Base-by-base conservation (phyloP, 1,284 basidiomycete species). In the Moesziomyces sp. region DNA sequence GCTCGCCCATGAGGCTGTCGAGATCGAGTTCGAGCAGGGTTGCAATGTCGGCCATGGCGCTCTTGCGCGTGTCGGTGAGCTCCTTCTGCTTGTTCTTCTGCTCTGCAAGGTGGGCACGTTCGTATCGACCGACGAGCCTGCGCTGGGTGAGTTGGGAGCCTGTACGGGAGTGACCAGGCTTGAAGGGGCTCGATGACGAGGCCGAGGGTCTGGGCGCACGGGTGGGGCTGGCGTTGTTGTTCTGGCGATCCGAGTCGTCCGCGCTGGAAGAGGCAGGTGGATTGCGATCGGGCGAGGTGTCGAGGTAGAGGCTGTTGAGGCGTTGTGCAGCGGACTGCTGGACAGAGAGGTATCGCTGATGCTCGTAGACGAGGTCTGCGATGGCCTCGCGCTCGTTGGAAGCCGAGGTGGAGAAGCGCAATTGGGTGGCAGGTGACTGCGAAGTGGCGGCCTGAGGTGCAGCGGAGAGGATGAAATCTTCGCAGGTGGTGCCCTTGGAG, bases 391-490 rank as follows among this genome's bases (percentile, higher is more conserved):
- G 56, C 43, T 77, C 65, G n/a, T 58, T 60, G 9, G 59, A 53
- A 9, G 58, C 61, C 10, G 46, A 38, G 19, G 44, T 52, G 28
- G 48, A 21, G 28, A 28, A 43, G 28, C 23, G 21, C 2, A 26
- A 6, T 19, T 47, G 55, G 16, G 38, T 26, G 3, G n/a, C 23
- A 9, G 52, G 16, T 2, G 61, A 35, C 10, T 24, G 6, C 3
- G 59, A 61, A 16, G 47, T 54, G 19, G 51, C 60, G 21, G 67
- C 66, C 16, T 72, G 63, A 7, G 72, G 70, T 5, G 77, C 74
- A 13, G 70, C 60, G 13, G 79, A 78, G 2, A 81, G 56, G 57
- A 81, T 73, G 46, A 81, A 79, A 53, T 80, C 78, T 46, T 81
- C 76, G 60, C 78, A 80, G 9, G 66, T 74, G 23, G 76, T 76